Conservation (phyloP, 257 asterid genomes). For the Nicotiana noctiflora region DNA sequence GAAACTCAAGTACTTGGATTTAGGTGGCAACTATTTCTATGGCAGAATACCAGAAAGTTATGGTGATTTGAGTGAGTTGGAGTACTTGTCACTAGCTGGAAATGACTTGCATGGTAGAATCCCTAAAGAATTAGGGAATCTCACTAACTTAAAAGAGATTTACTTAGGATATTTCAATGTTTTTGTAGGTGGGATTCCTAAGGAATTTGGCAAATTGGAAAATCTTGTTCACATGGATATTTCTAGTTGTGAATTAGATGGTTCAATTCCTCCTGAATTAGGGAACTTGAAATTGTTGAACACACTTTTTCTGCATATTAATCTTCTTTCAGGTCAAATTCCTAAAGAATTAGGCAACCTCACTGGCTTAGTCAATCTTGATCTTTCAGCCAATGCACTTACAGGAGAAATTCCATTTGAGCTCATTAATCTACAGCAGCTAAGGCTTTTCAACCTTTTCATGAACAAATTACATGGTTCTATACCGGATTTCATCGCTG, state of each 20-base stretch:
- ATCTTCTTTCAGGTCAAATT: conserved; percentile 57
- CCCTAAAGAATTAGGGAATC: conserved; percentile 70
- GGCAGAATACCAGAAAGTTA: conserved; percentile 60
- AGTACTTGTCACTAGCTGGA: conserved; percentile 73
- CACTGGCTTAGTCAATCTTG: conserved; percentile 62
- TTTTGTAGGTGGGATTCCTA: conserved; percentile 75
- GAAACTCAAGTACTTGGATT: conserved; percentile 62
- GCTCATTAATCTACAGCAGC: conserved; percentile 40
- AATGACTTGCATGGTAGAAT: conserved; percentile 69
- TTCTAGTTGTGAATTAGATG: conserved; percentile 63
- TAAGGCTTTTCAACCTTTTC: conserved; percentile 65
- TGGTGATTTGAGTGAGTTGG: conserved; percentile 48
- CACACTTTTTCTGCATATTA: conserved; percentile 63
- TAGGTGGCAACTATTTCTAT: conserved; percentile 75
- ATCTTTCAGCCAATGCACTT: conserved; percentile 63
- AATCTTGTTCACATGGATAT: conserved; percentile 70
- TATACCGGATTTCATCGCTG: conserved; percentile 70
- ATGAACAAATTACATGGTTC: conserved; percentile 80
- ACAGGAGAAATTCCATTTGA: conserved; percentile 87
- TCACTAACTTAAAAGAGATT: conserved; percentile 68
- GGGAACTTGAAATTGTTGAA: conserved; percentile 56
- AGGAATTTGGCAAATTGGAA: conserved; percentile 63
- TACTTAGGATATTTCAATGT: conserved; percentile 68
- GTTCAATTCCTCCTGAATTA: conserved; percentile 63
- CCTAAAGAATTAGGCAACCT: conserved; percentile 76